These are phyloP conservation scores for Fomitiporia mediterranea DNA, from an alignment of 1,284 basidiomycete species.

Conservation along the genomic window DNA sequence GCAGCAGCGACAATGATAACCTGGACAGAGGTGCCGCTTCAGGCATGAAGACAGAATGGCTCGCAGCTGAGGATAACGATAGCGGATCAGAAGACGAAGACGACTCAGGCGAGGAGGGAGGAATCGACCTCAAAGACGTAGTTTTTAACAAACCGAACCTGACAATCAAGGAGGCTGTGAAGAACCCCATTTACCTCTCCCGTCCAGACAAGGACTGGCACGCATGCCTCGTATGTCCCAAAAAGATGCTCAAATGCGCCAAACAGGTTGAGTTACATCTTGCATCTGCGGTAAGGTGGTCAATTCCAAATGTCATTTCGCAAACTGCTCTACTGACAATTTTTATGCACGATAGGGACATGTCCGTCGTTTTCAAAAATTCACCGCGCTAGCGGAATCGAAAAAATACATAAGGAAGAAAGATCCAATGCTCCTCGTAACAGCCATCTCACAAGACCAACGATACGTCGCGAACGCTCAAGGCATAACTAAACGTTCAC, in stretches of 20 bases:
- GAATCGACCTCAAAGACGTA: conserved; percentile 28
- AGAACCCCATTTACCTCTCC: conserved; percentile 59
- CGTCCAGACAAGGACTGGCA: conserved; percentile 48
- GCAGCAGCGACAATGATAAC: conserved; percentile 21
- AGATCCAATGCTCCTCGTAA: conserved; percentile 45
- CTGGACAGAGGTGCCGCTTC: conserved; percentile 29
- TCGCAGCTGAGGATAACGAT: conserved; percentile 28
- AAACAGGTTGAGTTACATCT: conserved; percentile 61
- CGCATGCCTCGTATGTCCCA: conserved; percentile 71
- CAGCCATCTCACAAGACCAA: conserved; percentile 23
- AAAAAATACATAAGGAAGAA: conserved; percentile 35
- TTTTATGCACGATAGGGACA: conserved; percentile 44
- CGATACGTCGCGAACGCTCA: conserved; percentile 27
- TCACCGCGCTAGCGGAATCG: conserved; percentile 38
- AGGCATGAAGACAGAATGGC: conserved; percentile 28
- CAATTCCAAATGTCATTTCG: neutral
- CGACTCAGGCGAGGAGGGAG: conserved; percentile 24
- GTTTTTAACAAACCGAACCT: conserved; percentile 42
- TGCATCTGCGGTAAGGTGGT: conserved; percentile 49
- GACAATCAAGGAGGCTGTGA: conserved; percentile 55
- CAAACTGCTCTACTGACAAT: neutral
- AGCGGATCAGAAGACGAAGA: conserved; percentile 26
- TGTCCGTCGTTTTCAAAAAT: conserved; percentile 50
- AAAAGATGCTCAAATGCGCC: conserved; percentile 63
- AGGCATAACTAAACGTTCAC: neutral